phyloP scores from a whole-genome alignment of 257 asterid species.

The Solanum corneliomulleri region DNA sequence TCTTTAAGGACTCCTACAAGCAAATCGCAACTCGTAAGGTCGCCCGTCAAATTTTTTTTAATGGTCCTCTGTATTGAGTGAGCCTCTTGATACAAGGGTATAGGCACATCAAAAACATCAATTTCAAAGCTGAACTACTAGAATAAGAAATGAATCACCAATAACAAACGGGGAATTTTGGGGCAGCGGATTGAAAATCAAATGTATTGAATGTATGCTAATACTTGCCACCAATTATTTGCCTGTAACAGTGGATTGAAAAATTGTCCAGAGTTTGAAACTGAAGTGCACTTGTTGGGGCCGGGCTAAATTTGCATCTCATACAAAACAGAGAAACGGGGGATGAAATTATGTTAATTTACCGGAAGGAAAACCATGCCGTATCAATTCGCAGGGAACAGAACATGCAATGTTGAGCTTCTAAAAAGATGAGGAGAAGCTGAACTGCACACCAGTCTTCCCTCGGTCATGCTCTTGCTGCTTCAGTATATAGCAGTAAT shows the following conservation, averaged over 20 bases:
- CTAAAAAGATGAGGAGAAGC: slow-evolving; percentile 73
- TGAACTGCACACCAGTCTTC: slow-evolving; percentile 80
- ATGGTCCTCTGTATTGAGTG: not conserved
- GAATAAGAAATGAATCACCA: not conserved
- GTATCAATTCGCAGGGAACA: not conserved
- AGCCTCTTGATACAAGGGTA: not conserved
- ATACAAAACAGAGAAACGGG: not conserved
- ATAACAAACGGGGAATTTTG: not conserved
- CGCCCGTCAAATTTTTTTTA: not conserved
- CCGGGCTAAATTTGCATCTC: not conserved
- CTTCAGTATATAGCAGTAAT: slow-evolving; percentile 70
- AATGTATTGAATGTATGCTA: not conserved
- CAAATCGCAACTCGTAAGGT: not conserved
- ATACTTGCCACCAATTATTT: not conserved
- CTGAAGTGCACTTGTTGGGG: not conserved
- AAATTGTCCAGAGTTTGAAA: not conserved
- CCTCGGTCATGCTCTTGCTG: slow-evolving; percentile 68
- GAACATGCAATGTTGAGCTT: not conserved
- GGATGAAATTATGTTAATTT: not conserved
- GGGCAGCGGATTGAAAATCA: not conserved
- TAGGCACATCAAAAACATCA: not conserved
- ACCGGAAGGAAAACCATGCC: not conserved
- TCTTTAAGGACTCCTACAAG: not conserved
- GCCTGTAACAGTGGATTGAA: not conserved
- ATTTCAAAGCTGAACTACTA: not conserved